Evolutionary conservation across 1,284 basidiomycete genomes (phyloP), one percentile per base, ranked within the genome.

Genomic region (Tremellales sp.): DNA sequence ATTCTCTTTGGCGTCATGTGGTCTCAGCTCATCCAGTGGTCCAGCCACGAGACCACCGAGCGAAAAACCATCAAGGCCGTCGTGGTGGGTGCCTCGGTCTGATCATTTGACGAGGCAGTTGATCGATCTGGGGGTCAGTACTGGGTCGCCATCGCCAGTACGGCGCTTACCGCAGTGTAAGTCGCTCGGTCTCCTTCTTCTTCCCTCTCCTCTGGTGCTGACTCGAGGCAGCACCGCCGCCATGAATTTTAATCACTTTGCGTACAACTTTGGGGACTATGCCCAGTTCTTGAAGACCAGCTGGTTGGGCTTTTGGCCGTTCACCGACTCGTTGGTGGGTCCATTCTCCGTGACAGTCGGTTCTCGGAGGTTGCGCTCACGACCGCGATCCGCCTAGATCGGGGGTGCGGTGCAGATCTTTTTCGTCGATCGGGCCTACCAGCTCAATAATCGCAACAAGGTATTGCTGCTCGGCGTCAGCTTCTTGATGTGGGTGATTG

Each of bases 371-470:
- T n/a, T n/a, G n/a, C n/a, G n/a, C n/a, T n/a, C n/a, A n/a, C n/a
- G n/a, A n/a, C n/a, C n/a, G n/a, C n/a, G n/a, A n/a, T n/a, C n/a
- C n/a, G n/a, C n/a, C n/a, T n/a, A n/a, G n/a, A n/a, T n/a, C n/a
- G n/a, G n/a, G n/a, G n/a, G n/a, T n/a, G n/a, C n/a, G n/a, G n/a
- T n/a, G 21, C 48, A 57, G 37, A 31, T 33, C 7, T 57, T 57
- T 42, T 54, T 54, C 31, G 34, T 46, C 8, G 46, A 54, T 6
- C 35, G 55, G 13, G 43, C 52, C 2, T 57, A 44, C 21, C 48
- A 47, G 8, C 27, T 57, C 19, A 48, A 51, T 25, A 38, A 34
- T 8, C 38, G 43, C 13, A 54, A 48, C 22, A 36, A 8, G 0
- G 21, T 38, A 13, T 24, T 57, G 18, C 45, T 47, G 3, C 9